phyloP scores from a whole-genome alignment of 352 stramenopile species.

The Globisporangium emineosum region DNA sequence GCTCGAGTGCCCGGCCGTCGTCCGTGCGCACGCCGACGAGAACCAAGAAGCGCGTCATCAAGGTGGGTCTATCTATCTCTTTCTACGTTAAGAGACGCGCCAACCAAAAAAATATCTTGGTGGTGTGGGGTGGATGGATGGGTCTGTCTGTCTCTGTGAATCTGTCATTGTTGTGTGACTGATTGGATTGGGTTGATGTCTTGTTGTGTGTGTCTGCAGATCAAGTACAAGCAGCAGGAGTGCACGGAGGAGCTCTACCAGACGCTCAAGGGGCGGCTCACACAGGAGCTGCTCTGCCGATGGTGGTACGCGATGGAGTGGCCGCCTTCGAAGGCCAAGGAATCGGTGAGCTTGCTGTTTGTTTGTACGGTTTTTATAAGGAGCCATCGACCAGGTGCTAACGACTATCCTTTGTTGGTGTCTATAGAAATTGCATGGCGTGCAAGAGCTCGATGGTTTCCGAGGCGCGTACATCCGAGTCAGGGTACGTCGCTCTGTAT shows the following conservation, averaged over 20 bases:
- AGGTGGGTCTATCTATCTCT: slow-evolving; percentile 25
- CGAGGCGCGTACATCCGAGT: slow-evolving; percentile 78
- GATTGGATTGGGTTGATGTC: background rate
- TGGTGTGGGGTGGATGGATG: background rate
- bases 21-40: slow-evolving; percentile 15
- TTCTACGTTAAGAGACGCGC: too few species aligned
- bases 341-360: slow-evolving; percentile 17
- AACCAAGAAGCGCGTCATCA: slow-evolving; percentile 63
- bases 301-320: slow-evolving; percentile 88
- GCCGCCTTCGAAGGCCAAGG: slow-evolving; percentile 44
- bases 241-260: slow-evolving; percentile 81
- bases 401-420: background rate
- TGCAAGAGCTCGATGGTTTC: slow-evolving; percentile 84
- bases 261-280: slow-evolving; percentile 69
- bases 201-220: slow-evolving; percentile 20
- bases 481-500: slow-evolving; percentile 32
- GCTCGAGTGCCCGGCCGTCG: slow-evolving; percentile 15
- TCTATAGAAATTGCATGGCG: slow-evolving; percentile 54
- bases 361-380: too few species aligned
- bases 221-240: slow-evolving; percentile 85
- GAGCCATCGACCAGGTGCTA: background rate
- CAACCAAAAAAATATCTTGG: slow-evolving; percentile 5
- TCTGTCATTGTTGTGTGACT: slow-evolving; percentile 1
- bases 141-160: background rate
- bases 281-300: slow-evolving; percentile 77